Base-by-base conservation (phyloP, 2,329 filamentous ascomycete genomes). In the Lecanicillium sp. region DNA sequence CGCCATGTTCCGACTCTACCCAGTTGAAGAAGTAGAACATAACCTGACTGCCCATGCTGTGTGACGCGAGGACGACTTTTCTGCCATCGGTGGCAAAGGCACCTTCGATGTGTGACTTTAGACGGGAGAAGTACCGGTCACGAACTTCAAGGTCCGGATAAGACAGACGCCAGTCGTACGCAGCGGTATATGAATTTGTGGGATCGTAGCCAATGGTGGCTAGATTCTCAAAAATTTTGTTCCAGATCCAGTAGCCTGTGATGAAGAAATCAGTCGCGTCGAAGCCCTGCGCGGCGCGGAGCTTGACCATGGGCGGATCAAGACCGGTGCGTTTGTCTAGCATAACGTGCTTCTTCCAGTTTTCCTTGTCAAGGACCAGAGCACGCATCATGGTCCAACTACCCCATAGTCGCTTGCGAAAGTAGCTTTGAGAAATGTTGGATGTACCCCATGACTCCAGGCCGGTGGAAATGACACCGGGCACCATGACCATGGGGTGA, bases 351-450 rank as follows among this genome's bases (percentile, higher is more conserved):
- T 74, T 84, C 72, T 96, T 98, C 93, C 93, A 98, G 27, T 79
- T 77, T 23, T 94, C 84, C 67, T 97, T 96, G 65, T 97, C 93
- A 59, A 95, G 69, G 2, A 98, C 88, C 55, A 98, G 70, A 0
- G 93, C 91, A 42, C 86, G 80, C 90, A 98, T 96, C 93, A 98
- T 98, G 54, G 81, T 95, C 93, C 94, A 98, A 57, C 89, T 95
- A 4, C 93, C 93, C 93, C 93, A 98, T 42, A 98, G 70, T 46
- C 93, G 77, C 69, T 94, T 95, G 53, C 93, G 78, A 66, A 98
- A 98, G 67, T 97, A 98, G 51, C 85, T 86, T 29, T 89, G 79
- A 7, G 90, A 95, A 35, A 76, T 73, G 60, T 90, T 87, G 43
- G 86, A 83, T 0, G 93, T 97, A 4, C 91, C 89, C 93, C 93